These are phyloP conservation scores for Podospora appendiculata DNA, from an alignment of 495 filamentous ascomycete genomes.

Conservation along the genomic window DNA sequence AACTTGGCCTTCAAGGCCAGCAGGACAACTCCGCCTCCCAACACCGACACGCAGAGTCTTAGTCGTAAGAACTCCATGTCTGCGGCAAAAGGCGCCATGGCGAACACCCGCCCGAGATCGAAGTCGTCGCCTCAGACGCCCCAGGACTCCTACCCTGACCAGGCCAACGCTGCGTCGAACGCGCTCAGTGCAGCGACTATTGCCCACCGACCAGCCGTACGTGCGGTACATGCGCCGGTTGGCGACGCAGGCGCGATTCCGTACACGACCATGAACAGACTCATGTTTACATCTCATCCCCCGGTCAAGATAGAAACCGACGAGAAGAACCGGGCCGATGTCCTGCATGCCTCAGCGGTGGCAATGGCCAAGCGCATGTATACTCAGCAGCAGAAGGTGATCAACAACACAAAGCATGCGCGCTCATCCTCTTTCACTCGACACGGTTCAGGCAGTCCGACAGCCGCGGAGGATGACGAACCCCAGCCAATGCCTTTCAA, in stretches of 20 bases:
- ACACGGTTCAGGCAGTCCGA: slow-evolving; percentile 6
- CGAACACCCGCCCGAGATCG: slow-evolving; percentile 52
- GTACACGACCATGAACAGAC: slow-evolving; percentile 43
- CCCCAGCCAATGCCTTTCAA: slow-evolving; percentile 34
- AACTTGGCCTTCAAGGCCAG: slow-evolving; percentile 42
- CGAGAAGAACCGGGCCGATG: slow-evolving; percentile 61
- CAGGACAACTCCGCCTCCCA: slow-evolving; percentile 5
- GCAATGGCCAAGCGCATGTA: slow-evolving; percentile 89
- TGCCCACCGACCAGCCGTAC: slow-evolving; percentile 38
- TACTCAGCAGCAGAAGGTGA: slow-evolving; percentile 50
- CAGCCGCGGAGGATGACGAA: slow-evolving; percentile 15
- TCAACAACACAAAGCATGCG: slow-evolving; percentile 35
- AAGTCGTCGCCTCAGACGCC: slow-evolving; percentile 50
- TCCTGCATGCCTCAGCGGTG: slow-evolving; percentile 70
- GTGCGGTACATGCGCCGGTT: slow-evolving; percentile 16
- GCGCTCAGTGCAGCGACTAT: slow-evolving; percentile 60
- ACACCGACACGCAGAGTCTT: slow-evolving; percentile 6
- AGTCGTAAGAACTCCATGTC: slow-evolving; percentile 50
- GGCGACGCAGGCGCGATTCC: slow-evolving; percentile 34
- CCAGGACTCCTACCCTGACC: slow-evolving; percentile 46
- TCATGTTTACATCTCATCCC: slow-evolving; percentile 70
- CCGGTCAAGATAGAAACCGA: slow-evolving; percentile 64
- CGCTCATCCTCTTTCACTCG: slow-evolving; percentile 19
- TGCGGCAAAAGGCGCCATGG: slow-evolving; percentile 69
- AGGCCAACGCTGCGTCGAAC: slow-evolving; percentile 51